Evolutionary conservation across 1,139 yeast species (phyloP).

Genomic region (Hyphopichia wangnamkhiaoensis): DNA sequence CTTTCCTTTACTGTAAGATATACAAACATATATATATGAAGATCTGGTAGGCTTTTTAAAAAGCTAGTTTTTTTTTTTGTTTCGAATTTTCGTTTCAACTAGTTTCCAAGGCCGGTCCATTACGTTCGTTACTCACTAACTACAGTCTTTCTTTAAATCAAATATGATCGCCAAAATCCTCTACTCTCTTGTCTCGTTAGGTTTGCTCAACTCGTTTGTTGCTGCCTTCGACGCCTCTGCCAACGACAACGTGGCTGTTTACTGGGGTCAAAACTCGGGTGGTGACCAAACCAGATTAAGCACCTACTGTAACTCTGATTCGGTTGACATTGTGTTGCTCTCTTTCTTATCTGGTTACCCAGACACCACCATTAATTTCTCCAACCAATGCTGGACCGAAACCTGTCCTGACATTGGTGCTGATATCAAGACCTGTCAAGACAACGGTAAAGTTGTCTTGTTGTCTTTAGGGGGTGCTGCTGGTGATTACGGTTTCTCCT

Average conservation of each 20-base stretch:
- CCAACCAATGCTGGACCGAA: constrained; percentile 55
- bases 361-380: constrained; percentile 54
- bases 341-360: constrained; percentile 69
- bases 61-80: no score
- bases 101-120: background rate
- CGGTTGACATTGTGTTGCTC: constrained; percentile 67
- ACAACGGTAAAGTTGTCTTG: constrained; percentile 67
- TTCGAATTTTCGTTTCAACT: no score
- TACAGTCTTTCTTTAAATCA: constrained; percentile 3
- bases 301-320: constrained; percentile 61
- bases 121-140: background rate
- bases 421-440: constrained; percentile 77
- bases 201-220: constrained; percentile 4
- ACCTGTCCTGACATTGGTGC: constrained; percentile 59
- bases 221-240: constrained; percentile 14
- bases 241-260: constrained; percentile 51
- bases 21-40: no score
- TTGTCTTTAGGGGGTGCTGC: constrained; percentile 82
- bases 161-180: constrained; percentile 2
- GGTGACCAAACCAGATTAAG: constrained; percentile 63
- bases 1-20: no score
- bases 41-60: no score
- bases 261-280: constrained; percentile 88
- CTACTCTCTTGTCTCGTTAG: background rate
- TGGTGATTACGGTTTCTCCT: constrained; percentile 69